These are phyloP conservation scores for Lasiosphaeria hispida DNA, from an alignment of 495 filamentous ascomycete genomes.

Conservation along the genomic window DNA sequence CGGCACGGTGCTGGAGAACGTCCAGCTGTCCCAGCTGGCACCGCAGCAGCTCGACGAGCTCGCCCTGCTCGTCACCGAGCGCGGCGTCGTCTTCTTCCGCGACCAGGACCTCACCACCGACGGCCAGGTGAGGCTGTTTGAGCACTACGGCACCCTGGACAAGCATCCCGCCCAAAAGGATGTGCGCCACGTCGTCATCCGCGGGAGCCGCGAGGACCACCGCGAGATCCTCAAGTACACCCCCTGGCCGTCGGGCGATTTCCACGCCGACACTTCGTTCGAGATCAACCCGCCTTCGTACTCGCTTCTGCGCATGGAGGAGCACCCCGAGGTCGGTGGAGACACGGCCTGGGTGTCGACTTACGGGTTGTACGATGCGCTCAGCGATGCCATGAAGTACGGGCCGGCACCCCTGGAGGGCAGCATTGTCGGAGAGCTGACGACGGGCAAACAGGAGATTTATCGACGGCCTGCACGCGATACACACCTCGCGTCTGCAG, in stretches of 20 bases:
- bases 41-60: slow-evolving; percentile 45
- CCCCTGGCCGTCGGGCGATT: slow-evolving; percentile 42
- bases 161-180: slow-evolving; percentile 52
- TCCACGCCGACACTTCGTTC: slow-evolving; percentile 53
- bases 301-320: slow-evolving; percentile 54
- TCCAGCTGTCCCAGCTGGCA: slow-evolving; percentile 46
- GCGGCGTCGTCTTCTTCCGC: slow-evolving; percentile 51
- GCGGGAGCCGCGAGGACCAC: slow-evolving; percentile 39
- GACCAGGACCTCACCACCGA: slow-evolving; percentile 52
- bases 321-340: slow-evolving; percentile 52
- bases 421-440: not conserved
- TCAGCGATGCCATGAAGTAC: slow-evolving; percentile 38
- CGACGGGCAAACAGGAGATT: slow-evolving; percentile 39
- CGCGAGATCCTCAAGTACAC: slow-evolving; percentile 39
- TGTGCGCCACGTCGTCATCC: slow-evolving; percentile 30
- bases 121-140: slow-evolving; percentile 49
- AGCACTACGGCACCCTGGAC: slow-evolving; percentile 52
- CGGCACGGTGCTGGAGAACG: slow-evolving; percentile 46
- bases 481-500: slow-evolving; percentile 50
- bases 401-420: not conserved
- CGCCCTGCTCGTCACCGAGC: slow-evolving; percentile 44
- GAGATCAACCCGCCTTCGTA: slow-evolving; percentile 54
- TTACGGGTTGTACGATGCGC: slow-evolving; percentile 52
- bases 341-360: slow-evolving; percentile 54
- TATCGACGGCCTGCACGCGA: slow-evolving; percentile 48